These are phyloP conservation scores for Kurtzmaniella fragi DNA, from an alignment of 805 yeast species.

Conservation along the genomic window DNA sequence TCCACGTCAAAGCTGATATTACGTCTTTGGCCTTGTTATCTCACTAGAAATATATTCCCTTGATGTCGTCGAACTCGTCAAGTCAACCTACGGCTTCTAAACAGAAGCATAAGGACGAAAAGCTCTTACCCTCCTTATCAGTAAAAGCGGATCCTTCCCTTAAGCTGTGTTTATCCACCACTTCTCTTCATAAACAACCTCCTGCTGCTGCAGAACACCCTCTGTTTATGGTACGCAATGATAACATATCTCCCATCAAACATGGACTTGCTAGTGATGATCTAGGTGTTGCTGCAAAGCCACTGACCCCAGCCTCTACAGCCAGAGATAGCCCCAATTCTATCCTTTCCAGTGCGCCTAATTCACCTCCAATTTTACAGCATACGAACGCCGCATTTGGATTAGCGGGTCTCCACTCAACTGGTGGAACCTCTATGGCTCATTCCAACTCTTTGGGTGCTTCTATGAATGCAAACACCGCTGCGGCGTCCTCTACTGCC, in stretches of 20 bases:
- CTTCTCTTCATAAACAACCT: constrained; percentile 2
- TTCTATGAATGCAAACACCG: no score
- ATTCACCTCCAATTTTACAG: constrained; percentile 2
- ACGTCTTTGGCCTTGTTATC: background rate
- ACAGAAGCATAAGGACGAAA: constrained; percentile 2
- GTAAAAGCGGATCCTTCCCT: constrained; percentile 14
- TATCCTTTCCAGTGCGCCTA: constrained; percentile 2
- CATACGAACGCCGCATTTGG: no score
- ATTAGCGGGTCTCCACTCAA: background rate
- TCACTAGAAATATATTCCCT: background rate
- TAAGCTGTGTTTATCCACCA: constrained; percentile 12
- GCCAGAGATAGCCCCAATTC: background rate
- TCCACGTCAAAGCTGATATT: background rate
- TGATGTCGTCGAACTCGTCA: background rate
- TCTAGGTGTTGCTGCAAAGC: background rate
- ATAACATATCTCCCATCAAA: constrained; percentile 13
- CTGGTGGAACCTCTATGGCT: no score
- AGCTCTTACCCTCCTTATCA: constrained; percentile 9
- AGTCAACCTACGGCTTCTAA: background rate
- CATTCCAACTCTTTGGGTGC: no score
- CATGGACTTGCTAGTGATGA: constrained; percentile 11
- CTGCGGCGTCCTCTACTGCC: background rate
- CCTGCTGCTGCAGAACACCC: constrained; percentile 9
- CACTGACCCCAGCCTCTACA: background rate
- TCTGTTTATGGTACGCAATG: constrained; percentile 9